Conservation (phyloP, 192 early-diverging fungal genomes). For the Gamsiella multidivaricata region DNA sequence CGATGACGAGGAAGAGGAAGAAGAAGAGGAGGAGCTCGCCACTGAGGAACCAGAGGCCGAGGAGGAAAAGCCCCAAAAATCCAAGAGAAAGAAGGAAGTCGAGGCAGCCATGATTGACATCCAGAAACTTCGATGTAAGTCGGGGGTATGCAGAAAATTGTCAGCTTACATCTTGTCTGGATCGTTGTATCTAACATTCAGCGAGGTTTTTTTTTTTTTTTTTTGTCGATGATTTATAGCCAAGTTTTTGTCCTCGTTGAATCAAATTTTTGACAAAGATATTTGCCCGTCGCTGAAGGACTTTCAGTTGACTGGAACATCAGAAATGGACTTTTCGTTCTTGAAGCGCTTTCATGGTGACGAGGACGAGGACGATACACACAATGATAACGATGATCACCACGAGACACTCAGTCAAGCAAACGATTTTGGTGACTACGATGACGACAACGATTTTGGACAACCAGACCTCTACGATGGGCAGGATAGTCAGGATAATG, state of each 20-base stretch:
- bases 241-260: constrained; percentile 59
- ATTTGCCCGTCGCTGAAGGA: constrained; percentile 78
- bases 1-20: constrained; percentile 54
- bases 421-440: constrained; percentile 23
- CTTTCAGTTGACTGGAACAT: constrained; percentile 74
- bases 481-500: constrained; percentile 56
- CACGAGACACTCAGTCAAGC: constrained; percentile 7
- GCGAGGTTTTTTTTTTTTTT: too few species aligned
- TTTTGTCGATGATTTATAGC: constrained; percentile 24
- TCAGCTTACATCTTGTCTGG: neutral
- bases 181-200: neutral
- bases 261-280: constrained; percentile 57
- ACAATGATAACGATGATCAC: constrained; percentile 22
- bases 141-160: too few species aligned
- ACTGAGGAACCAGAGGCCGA: neutral
- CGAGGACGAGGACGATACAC: constrained; percentile 36
- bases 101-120: constrained; percentile 32
- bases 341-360: constrained; percentile 64
- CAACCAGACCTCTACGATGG: constrained; percentile 28
- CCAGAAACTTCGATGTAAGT: constrained; percentile 42
- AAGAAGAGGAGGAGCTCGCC: constrained; percentile 34
- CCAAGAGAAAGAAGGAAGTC: constrained; percentile 20
- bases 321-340: constrained; percentile 69
- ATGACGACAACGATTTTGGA: constrained; percentile 22
- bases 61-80: constrained; percentile 19